Evolutionary conservation across 306 rosid genomes (phyloP).

Genomic region (Cucurbita moschata): DNA sequence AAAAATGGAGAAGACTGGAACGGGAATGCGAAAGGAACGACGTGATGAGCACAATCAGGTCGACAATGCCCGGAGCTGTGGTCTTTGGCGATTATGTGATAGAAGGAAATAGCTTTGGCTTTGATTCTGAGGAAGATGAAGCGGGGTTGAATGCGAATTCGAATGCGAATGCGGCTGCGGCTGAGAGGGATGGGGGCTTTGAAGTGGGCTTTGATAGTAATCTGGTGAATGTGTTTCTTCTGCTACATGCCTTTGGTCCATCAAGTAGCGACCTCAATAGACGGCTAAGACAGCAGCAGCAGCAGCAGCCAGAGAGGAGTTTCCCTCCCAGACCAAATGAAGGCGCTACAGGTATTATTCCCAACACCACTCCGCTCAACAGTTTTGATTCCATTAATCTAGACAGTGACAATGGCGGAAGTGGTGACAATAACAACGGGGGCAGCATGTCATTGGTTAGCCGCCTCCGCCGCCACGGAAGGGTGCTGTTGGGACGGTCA

Average conservation of each 20-base stretch:
- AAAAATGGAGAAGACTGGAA: conserved; percentile 93
- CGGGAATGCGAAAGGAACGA: conserved; percentile 88
- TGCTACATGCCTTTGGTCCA: conserved; percentile 69
- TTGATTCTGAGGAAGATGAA: conserved; percentile 54
- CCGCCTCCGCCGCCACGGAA: conserved; percentile 58
- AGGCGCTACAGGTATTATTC: conserved; percentile 12
- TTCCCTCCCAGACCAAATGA: conserved; percentile 29
- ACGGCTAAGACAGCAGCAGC: conserved; percentile 38
- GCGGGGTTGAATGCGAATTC: conserved; percentile 30
- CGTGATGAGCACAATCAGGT: conserved; percentile 85
- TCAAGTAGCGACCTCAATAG: conserved; percentile 43
- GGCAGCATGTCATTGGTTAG: conserved; percentile 56
- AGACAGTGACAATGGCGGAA: conserved; percentile 22
- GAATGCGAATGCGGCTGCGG: conserved; percentile 21
- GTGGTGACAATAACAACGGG: conserved; percentile 15
- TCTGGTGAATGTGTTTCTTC: conserved; percentile 70
- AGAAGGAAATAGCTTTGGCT: conserved; percentile 49
- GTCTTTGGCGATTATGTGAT: conserved; percentile 87
- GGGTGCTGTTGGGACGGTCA: conserved; percentile 55
- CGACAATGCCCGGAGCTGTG: conserved; percentile 88
- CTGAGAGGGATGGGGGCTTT: conserved; percentile 46
- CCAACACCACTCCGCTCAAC: conserved; percentile 21
- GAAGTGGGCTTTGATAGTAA: conserved; percentile 59
- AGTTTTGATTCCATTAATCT: conserved; percentile 40
- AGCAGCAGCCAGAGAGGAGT: conserved; percentile 26